Evolutionary conservation across 179 eudicot species (phyloP).

Genomic region (Silene coronaria): DNA sequence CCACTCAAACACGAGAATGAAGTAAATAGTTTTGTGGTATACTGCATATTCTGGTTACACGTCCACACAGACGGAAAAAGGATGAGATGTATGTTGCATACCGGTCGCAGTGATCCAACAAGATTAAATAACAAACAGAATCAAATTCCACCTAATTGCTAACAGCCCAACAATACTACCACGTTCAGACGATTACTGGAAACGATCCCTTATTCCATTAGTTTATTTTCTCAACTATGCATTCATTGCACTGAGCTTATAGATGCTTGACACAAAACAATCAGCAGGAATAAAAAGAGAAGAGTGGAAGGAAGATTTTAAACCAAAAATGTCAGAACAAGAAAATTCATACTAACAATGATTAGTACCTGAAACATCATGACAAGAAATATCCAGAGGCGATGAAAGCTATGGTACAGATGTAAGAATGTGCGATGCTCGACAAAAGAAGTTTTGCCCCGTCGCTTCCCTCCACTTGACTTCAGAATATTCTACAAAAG

Average conservation of each 20-base stretch:
- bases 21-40: background rate
- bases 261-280: too few species aligned
- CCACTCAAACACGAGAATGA: slow-evolving; percentile 8
- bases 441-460: slow-evolving; percentile 92
- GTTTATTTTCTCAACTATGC: background rate
- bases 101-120: background rate
- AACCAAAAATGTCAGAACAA: background rate
- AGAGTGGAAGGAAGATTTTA: background rate
- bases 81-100: background rate
- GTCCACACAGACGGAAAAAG: background rate
- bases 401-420: slow-evolving; percentile 97
- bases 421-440: slow-evolving; percentile 96
- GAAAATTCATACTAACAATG: background rate
- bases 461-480: slow-evolving; percentile 58
- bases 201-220: background rate
- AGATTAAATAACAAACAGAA: background rate
- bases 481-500: slow-evolving; percentile 47
- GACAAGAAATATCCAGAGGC: slow-evolving; percentile 93
- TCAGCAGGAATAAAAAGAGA: background rate
- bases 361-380: slow-evolving; percentile 90
- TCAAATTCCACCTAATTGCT: background rate
- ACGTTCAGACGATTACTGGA: background rate
- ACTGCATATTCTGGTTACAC: background rate
- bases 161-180: background rate
- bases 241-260: too few species aligned